These are phyloP conservation scores for Solanum bulbocastanum DNA, from an alignment of 257 asterid genomes.

Conservation along the genomic window DNA sequence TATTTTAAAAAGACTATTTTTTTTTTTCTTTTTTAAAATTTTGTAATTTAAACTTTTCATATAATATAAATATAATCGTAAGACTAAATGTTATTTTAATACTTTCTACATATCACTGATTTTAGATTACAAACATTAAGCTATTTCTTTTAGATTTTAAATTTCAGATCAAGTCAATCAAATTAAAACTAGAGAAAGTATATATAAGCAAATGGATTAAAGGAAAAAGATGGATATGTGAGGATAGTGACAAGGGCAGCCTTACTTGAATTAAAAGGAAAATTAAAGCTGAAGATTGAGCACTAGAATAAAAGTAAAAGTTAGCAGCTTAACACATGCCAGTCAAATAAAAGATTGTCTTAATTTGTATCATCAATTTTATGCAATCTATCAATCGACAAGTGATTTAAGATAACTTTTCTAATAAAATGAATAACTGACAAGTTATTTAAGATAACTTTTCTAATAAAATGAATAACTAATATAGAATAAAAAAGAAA, in stretches of 20 bases:
- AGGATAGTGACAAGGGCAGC: neutral
- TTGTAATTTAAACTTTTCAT: too few species aligned
- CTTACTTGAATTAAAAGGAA: neutral
- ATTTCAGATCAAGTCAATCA: too few species aligned
- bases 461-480: too few species aligned
- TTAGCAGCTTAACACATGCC: neutral
- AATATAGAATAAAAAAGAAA: too few species aligned
- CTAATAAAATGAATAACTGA: too few species aligned
- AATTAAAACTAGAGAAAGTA: neutral
- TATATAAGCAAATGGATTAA: neutral
- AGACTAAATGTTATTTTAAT: neutral
- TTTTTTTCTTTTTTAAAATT: too few species aligned
- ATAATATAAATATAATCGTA: too few species aligned
- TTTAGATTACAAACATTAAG: too few species aligned
- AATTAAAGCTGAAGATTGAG: neutral
- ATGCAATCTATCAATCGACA: neutral
- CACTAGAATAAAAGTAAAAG: neutral
- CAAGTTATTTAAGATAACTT: neutral
- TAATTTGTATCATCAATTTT: neutral
- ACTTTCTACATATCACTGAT: too few species aligned
- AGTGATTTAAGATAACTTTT: neutral
- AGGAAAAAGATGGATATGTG: neutral
- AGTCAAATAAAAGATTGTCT: neutral
- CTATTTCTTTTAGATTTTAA: too few species aligned
- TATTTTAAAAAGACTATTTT: too few species aligned